Evolutionary conservation across 805 yeast genomes (phyloP).

Genomic region (Phaffomyces antillensis): DNA sequence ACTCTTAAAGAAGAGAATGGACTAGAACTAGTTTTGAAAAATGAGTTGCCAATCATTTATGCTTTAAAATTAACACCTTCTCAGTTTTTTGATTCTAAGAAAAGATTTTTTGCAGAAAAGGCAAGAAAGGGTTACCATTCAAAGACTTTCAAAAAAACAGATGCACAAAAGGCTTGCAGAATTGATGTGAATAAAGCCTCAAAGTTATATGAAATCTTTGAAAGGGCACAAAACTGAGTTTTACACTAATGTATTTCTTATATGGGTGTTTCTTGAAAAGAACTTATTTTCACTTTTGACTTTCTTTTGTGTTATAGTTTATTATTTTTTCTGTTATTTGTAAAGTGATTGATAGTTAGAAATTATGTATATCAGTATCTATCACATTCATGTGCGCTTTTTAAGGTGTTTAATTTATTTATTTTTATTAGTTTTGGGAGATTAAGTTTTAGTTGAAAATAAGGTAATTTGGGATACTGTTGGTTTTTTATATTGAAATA

Average conservation of each 20-base stretch:
- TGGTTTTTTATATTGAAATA: too few species aligned
- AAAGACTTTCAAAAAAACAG: constrained; percentile 88
- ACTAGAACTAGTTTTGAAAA: constrained; percentile 4
- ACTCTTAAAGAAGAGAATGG: constrained; percentile 9
- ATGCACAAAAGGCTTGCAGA: constrained; percentile 95
- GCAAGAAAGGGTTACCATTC: constrained; percentile 64
- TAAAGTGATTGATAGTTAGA: too few species aligned
- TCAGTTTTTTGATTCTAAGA: constrained; percentile 50
- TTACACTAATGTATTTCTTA: not conserved
- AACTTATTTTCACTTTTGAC: not conserved
- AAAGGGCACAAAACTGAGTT: constrained; percentile 40
- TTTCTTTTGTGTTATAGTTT: too few species aligned
- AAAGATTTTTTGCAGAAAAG: constrained; percentile 84
- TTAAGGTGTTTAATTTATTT: too few species aligned
- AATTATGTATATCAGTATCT: too few species aligned
- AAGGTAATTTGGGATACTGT: not conserved
- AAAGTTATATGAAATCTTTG: constrained; percentile 82
- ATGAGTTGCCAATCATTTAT: constrained; percentile 11
- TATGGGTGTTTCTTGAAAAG: not conserved
- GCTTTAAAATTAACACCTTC: constrained; percentile 18
- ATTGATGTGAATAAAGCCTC: constrained; percentile 96
- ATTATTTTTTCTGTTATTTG: too few species aligned
- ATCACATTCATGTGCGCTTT: too few species aligned
- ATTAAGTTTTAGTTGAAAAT: not conserved
- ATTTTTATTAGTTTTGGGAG: too few species aligned